A percentile compares a stretch with the other conserved stretches of the same genome.
phyloP scores from a whole-genome alignment of 495 filamentous ascomycete genomes.

The Chaetomidium leptoderma region DNA sequence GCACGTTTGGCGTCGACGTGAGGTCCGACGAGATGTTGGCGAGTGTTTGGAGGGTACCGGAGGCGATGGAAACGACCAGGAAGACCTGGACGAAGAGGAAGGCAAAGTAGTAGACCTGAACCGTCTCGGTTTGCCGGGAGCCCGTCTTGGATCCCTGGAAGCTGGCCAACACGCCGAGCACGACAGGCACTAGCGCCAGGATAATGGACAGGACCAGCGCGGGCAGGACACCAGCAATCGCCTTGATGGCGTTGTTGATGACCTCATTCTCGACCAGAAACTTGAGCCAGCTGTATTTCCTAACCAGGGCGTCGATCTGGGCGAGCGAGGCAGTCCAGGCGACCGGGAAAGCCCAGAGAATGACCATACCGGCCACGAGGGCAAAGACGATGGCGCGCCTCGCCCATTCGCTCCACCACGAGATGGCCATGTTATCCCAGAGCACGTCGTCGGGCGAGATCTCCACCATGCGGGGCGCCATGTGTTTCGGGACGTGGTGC shows the following conservation, averaged over 20 bases:
- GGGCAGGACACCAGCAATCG: conserved; percentile 83
- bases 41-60: conserved; percentile 68
- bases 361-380: conserved; percentile 69
- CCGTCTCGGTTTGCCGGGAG: conserved; percentile 69
- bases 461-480: conserved; percentile 89
- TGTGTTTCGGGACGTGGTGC: conserved; percentile 88
- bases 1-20: conserved; percentile 57
- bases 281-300: conserved; percentile 58
- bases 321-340: conserved; percentile 80
- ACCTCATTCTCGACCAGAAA: conserved; percentile 58
- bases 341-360: conserved; percentile 89
- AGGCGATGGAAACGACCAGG: conserved; percentile 82
- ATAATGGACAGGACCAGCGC: conserved; percentile 72
- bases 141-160: conserved; percentile 81
- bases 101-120: conserved; percentile 89
- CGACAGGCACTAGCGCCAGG: conserved; percentile 73
- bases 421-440: conserved; percentile 97
- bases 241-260: conserved; percentile 61
- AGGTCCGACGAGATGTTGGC: conserved; percentile 55
- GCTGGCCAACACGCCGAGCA: conserved; percentile 63
- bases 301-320: conserved; percentile 64
- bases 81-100: conserved; percentile 97
- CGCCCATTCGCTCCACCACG: conserved; percentile 88
- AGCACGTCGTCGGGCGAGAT: conserved; percentile 91
- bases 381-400: conserved; percentile 63